Evolutionary conservation across 2,329 filamentous ascomycete species (phyloP), one percentile per base, ranked within the genome.

Genomic region (Leptographium wingfieldii): DNA sequence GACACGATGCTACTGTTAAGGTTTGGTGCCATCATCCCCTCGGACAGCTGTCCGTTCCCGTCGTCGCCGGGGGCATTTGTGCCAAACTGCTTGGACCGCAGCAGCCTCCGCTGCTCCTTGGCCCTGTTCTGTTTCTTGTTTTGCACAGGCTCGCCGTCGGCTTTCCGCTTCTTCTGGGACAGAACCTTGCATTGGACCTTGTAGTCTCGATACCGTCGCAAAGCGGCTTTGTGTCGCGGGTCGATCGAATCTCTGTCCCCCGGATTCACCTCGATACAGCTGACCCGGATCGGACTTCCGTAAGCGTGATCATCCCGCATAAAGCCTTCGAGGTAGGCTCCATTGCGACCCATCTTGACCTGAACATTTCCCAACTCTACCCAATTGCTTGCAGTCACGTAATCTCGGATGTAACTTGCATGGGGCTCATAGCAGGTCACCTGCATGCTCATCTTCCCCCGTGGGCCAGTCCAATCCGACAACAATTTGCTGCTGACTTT

Each of bases 371-470:
- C 78, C 6, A 96, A 71, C 4, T 73, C 73, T 2, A 95, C 73
- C 76, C 86, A 85, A 29, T 83, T 74, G 3, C 82, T 81, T n/a
- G 74, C 70, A 2, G 76, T 73, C 31, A 94, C 73, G 7, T 81
- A 70, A 0, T 77, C 67, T 19, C 76, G 77, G n/a, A 86, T 78
- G 63, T 74, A 82, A 1, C 69, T 66, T 1, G 84, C 82, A 69
- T 96, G 87, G 0, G 81, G 81, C 16, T 86, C 83, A 69, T 78
- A 95, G 33, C 88, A 77, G 33, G 83, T 87, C 29, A 96, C 73
- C 65, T 86, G 84, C 58, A 96, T 75, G 1, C 84, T 86, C 67
- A 81, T 76, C 67, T 85, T 84, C 2, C 91, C 92, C 65, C 76
- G 86, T 0, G 92, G 92, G 0, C 91, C 90, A 2, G 75, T 74